Evolutionary conservation across 148 eudicot species (phyloP).

Genomic region (Rhododendron williamsianum): DNA sequence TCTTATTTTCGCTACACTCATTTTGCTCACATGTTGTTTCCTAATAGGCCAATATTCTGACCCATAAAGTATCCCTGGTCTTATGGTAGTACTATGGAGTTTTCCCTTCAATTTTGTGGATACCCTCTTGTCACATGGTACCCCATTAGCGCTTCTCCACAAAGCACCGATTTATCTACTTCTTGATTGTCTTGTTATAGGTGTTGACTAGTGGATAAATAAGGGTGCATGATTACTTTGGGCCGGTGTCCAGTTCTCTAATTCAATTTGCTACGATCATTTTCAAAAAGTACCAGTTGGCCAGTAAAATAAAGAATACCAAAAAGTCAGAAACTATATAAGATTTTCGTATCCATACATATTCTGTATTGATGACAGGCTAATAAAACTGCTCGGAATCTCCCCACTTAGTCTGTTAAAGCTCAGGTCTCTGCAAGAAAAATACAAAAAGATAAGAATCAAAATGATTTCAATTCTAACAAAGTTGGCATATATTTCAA

Average conservation of each 20-base stretch:
- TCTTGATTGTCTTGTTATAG: background rate
- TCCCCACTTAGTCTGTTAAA: conserved; percentile 34
- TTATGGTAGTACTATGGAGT: no score
- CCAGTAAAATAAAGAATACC: background rate
- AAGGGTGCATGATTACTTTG: background rate
- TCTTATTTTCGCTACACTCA: no score
- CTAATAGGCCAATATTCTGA: no score
- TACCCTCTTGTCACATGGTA: no score
- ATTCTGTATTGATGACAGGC: background rate
- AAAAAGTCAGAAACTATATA: no score
- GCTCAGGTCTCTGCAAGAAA: conserved; percentile 28
- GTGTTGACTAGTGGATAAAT: background rate
- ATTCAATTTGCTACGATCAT: background rate
- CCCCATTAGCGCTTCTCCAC: background rate
- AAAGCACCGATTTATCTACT: background rate
- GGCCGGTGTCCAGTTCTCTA: background rate
- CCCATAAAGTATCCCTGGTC: no score
- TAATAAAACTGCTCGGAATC: conserved; percentile 13
- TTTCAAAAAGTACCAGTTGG: background rate
- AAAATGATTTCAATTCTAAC: background rate
- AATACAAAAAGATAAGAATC: background rate
- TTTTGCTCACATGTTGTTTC: no score
- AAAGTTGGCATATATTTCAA: background rate
- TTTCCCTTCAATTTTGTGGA: no score
- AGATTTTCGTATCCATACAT: conserved; percentile 21